Evolutionary conservation across 306 rosid species (phyloP).

Genomic region (Acacia melanoxylon): DNA sequence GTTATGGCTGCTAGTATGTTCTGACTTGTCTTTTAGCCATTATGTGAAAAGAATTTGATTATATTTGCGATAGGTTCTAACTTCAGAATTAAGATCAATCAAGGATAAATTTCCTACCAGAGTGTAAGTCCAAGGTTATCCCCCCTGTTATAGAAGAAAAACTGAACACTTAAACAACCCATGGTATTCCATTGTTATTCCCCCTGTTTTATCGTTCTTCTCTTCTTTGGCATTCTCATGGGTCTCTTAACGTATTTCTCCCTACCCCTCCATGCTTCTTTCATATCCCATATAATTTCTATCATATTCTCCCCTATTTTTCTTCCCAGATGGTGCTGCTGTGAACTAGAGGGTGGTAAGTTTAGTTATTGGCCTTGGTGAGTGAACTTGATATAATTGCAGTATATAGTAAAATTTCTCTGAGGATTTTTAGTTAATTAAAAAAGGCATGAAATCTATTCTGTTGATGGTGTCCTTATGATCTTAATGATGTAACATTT

Average conservation of each 20-base stretch:
- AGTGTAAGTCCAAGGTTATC: neutral
- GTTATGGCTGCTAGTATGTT: neutral
- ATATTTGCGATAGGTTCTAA: neutral
- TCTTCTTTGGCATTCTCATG: neutral
- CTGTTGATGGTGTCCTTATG: neutral
- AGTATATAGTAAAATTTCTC: neutral
- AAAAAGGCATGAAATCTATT: neutral
- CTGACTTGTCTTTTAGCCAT: neutral
- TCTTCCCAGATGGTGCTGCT: neutral
- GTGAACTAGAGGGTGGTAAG: neutral
- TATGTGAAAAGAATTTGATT: neutral
- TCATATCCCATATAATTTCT: neutral
- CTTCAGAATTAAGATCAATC: neutral
- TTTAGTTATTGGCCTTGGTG: neutral
- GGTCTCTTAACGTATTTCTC: neutral
- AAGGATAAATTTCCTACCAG: neutral
- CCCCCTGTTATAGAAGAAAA: neutral
- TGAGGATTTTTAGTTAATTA: neutral
- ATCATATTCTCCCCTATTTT: neutral
- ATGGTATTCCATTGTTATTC: neutral
- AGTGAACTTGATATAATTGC: neutral
- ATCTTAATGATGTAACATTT: neutral
- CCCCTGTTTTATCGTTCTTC: neutral
- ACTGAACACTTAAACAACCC: neutral
- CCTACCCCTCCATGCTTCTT: neutral